Conservation (phyloP, 1,284 basidiomycete species). For the Tylopilus sp. region DNA sequence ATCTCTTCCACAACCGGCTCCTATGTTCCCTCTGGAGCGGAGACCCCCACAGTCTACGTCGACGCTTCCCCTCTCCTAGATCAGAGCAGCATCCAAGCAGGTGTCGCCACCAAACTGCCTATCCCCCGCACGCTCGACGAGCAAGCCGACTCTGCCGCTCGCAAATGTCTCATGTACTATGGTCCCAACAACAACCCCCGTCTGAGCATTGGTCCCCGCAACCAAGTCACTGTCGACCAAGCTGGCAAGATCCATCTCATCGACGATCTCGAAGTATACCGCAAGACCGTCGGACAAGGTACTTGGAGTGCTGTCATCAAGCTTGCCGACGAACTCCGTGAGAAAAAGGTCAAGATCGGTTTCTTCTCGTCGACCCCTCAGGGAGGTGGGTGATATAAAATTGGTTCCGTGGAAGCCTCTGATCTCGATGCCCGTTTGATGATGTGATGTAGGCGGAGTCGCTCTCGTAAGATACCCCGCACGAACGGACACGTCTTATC, state of each 20-base stretch:
- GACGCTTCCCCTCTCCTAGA: conserved; percentile 47
- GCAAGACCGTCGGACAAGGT: conserved; percentile 59
- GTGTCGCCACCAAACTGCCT: conserved; percentile 56
- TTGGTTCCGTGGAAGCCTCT: conserved; percentile 16
- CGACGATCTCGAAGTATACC: conserved; percentile 71
- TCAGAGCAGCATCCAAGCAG: conserved; percentile 39
- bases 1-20: conserved; percentile 73
- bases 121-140: conserved; percentile 75
- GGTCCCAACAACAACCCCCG: conserved; percentile 78
- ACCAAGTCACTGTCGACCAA: conserved; percentile 77
- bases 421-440: conserved; percentile 22
- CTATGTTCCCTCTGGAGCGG: conserved; percentile 66
- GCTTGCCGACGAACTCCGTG: conserved; percentile 74
- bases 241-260: conserved; percentile 76
- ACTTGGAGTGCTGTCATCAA: conserved; percentile 78
- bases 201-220: conserved; percentile 71
- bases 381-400: conserved; percentile 53
- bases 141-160: conserved; percentile 78
- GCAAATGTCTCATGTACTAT: conserved; percentile 77
- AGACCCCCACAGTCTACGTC: conserved; percentile 67
- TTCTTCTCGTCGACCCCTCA: conserved; percentile 91
- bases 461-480: conserved; percentile 59
- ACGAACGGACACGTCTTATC: conserved; percentile 3
- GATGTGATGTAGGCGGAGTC: conserved; percentile 63
- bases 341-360: conserved; percentile 79